A percentile compares a stretch with the other conserved stretches of the same genome.
These are phyloP conservation scores for Trichocomaceae sp. DNA, from an alignment of 2,329 filamentous ascomycete genomes.

Conservation along the genomic window DNA sequence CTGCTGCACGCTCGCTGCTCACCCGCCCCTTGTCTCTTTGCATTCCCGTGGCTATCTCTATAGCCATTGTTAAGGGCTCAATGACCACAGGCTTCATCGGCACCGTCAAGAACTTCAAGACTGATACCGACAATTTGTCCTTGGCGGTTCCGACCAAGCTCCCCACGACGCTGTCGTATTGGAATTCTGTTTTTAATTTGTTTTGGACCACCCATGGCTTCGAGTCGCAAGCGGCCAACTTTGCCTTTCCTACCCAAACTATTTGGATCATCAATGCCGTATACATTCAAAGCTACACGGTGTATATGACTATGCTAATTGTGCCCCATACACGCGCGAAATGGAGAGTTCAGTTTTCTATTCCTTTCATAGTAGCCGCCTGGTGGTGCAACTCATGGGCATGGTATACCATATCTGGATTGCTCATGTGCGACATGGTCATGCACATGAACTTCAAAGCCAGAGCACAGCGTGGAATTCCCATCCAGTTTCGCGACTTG, in stretches of 20 bases:
- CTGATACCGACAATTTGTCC: constrained; percentile 27
- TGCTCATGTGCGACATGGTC: constrained; percentile 37
- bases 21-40: constrained; percentile 38
- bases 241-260: constrained; percentile 40
- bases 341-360: constrained; percentile 29
- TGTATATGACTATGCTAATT: constrained; percentile 45
- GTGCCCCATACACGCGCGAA: constrained; percentile 36
- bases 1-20: constrained; percentile 36
- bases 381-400: constrained; percentile 40
- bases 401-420: constrained; percentile 40
- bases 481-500: constrained; percentile 14
- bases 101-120: constrained; percentile 16
- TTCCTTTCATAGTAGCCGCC: constrained; percentile 38
- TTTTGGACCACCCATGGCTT: constrained; percentile 41
- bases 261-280: constrained; percentile 43
- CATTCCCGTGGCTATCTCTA: constrained; percentile 35
- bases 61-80: constrained; percentile 31
- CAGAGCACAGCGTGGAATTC: constrained; percentile 19
- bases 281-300: constrained; percentile 43
- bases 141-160: constrained; percentile 29
- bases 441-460: constrained; percentile 37
- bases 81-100: constrained; percentile 25
- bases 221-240: constrained; percentile 34
- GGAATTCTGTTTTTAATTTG: constrained; percentile 43
- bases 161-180: constrained; percentile 36